Evolutionary conservation across 2,329 filamentous ascomycete species (phyloP).

Genomic region (Coniochaeta sp.): DNA sequence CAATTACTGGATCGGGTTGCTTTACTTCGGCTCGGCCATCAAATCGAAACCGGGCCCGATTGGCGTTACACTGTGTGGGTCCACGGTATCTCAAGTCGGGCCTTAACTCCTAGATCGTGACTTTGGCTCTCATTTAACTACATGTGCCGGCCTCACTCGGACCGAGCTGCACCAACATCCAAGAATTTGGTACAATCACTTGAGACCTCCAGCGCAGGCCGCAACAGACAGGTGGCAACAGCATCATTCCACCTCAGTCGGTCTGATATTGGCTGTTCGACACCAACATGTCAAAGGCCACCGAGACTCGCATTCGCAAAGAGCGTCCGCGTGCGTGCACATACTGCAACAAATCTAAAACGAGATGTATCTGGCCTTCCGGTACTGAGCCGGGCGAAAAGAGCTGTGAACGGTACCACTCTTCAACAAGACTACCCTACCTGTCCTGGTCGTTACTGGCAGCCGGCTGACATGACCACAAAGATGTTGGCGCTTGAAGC

Average conservation of each 20-base stretch:
- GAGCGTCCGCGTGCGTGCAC: slow-evolving; percentile 21
- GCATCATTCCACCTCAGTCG: background rate
- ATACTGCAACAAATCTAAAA: slow-evolving; percentile 27
- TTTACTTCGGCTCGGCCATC: no score
- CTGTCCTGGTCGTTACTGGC: background rate
- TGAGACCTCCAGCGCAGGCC: no score
- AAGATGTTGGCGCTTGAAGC: slow-evolving; percentile 26
- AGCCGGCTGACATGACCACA: background rate
- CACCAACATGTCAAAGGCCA: background rate
- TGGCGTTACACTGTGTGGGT: no score
- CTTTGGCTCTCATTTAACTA: no score
- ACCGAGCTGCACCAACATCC: no score
- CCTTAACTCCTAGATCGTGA: no score
- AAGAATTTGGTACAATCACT: no score
- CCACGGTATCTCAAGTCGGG: no score
- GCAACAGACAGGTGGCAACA: no score
- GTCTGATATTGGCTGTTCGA: background rate
- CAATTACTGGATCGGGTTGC: no score
- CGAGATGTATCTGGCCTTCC: slow-evolving; percentile 25
- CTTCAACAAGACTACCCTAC: background rate
- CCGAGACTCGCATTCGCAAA: background rate
- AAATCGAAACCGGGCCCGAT: no score
- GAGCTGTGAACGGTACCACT: slow-evolving; percentile 3
- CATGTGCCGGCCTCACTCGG: no score
- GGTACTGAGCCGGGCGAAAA: slow-evolving; percentile 4